Evolutionary conservation across 1,284 basidiomycete species (phyloP), one percentile per base, ranked within the genome.

Genomic region (Phellopilus nigrolimitatus): DNA sequence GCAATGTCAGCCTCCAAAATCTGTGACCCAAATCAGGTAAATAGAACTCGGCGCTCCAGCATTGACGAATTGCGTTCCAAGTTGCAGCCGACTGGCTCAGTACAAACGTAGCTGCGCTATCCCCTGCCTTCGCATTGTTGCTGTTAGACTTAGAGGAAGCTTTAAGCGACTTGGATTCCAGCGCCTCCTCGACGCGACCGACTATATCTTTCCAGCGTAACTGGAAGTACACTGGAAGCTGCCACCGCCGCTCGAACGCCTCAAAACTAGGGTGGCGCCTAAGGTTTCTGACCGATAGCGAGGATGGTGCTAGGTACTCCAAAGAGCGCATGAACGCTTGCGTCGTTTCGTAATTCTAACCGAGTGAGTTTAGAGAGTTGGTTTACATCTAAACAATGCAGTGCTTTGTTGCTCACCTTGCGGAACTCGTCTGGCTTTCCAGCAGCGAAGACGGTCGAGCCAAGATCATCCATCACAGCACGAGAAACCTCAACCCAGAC

Each of bases 141-240:
- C n/a, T n/a, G n/a, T n/a, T n/a, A n/a, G n/a, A n/a, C n/a, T 58
- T 62, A 4, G 65, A 60, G 37, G 62, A 65, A 7, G 70, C 64
- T 39, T 76, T 75, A 22, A 82, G 62, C 43, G 67, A 69, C 15
- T 70, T 66, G n/a, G 61, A 62, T 9, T 68, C 64, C 21, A 95
- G 68, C 0, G 70, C 68, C 7, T 83, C 80, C 68, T 97, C 95
- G 12, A 95, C 69, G 40, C 74, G 75, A 0, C 75, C 69, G 1
- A 95, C 82, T 48, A 97, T 89, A 61, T 97, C 94, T 64, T 97
- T 95, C 87, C 94, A 95, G n/a, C 95, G 80, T 57, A 99, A 73
- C 65, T 99, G 95, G 67, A 97, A 98, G 65, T 99, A 99, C 13
- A 98, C 89, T 0, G 92, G 89, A 4, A 99, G 74, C 64, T 98